Evolutionary conservation across 73 alveolate species (phyloP), one percentile per base, ranked within the genome.

Genomic region (Symbiodinium natans): DNA sequence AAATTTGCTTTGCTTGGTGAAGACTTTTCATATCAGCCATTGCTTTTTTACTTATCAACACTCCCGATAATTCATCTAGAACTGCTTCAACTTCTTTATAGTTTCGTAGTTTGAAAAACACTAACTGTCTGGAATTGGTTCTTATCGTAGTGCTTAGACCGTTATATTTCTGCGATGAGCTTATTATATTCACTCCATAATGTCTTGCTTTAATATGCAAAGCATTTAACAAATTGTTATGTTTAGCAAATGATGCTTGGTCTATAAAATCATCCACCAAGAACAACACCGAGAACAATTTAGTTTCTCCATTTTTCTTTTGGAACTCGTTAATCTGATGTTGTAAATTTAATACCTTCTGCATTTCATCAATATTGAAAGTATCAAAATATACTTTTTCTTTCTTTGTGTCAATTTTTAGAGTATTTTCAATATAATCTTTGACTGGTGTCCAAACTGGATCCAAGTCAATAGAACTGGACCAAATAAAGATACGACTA

Each of bases 181-280:
- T 83, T 11, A 83, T 41, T 29, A 41, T 40, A 15, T 36, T 33
- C 25, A 21, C 42, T 1, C 75, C 75, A 27, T 25, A 83, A 19
- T 83, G 92, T 83, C 92, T 83, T 17, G 43, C 52, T 83, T 31
- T 83, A 13, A 40, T 83, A 33, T 83, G 41, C 17, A 41, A 31
- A 21, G 52, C 74, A 36, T 77, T 77, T 4, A 77, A 8, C n/a
- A 77, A 19, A 31, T 23, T 31, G 19, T 77, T 77, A 31, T 77
- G 86, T 21, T 34, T 29, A 11, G 86, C 33, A 27, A 77, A 77
- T 11, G 48, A 33, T 6, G 38, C 46, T 27, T 42, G 41, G 13
- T 83, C 92, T 1, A 40, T 63, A n/a, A 83, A 83, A 41, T 83
- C 92, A n/a, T 83, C 92, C 1, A 83, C 41, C 13, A 83, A 29